Evolutionary conservation across 2,329 filamentous ascomycete species (phyloP), one percentile per base, ranked within the genome.

Genomic region (Arthrobotrys iridis): DNA sequence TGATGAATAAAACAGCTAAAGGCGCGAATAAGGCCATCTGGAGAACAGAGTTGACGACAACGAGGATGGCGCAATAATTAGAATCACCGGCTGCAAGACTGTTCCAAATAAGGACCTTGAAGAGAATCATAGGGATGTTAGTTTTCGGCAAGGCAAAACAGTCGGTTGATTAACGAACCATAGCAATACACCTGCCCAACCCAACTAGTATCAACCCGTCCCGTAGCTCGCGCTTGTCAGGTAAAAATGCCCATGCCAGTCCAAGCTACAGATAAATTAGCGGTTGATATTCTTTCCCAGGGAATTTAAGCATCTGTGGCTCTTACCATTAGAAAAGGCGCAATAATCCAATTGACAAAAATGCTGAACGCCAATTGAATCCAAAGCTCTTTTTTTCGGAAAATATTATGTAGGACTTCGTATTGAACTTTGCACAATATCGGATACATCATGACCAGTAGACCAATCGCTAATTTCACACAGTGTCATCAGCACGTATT

Each of bases 371-470:
- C 84, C n/a, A 96, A 87, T 81, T 96, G 92, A 58, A 88, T 87
- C 92, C 91, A 96, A 1, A 96, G 83, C 0, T 84, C 84, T 1
- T 85, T 84, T 1, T 88, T 84, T 1, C 83, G 81, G 71, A 95
- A 86, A 2, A 92, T 83, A 1, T 86, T 83, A 81, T 93, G 91
- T 7, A 96, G 83, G 0, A 87, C 87, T 81, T 96, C 92, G 82
- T 88, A 95, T 41, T 88, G 88, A 4, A 96, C 90, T 81, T 95
- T 95, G 85, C 92, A 96, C 0, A 96, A 84, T 73, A 96, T 96
- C 0, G 93, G 93, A 80, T 95, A 96, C 92, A 96, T 96, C 92
- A 96, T 96, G 43, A 96, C 89, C 0, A 96, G 85, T 0, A 96
- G 83, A 0, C 93, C 92, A 52, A 96, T 84, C 0, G 92, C 92